Evolutionary conservation across 371 early-diverging fungal species (phyloP), one percentile per base, ranked within the genome.

Genomic region (Rhizopus sp.): DNA sequence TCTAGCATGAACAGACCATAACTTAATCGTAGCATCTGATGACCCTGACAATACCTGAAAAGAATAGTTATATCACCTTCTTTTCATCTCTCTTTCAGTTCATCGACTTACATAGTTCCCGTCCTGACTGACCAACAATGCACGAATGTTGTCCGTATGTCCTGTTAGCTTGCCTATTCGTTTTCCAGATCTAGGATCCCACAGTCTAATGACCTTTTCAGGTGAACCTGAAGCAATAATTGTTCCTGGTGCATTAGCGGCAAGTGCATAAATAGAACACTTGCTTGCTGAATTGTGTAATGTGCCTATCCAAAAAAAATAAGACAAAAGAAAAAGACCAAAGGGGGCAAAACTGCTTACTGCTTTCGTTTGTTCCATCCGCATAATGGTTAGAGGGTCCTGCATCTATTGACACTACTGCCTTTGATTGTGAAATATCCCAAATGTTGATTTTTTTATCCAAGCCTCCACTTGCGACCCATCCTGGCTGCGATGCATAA

Each of bases 111-210:
- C 90, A 55, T 87, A 83, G 61, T 88, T 83, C 15, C 96, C 95
- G 69, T 95, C 96, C 23, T 92, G 85, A 52, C 91, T 89, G 12
- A 98, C 75, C 39, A 97, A 69, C 13, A 97, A 64, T 8, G 92
- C 86, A 47, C 97, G 91, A 33, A 98, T 91, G 59, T 91, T 91
- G 62, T 98, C 98, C 0, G 93, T 92, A 64, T 98, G 98, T 0
- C 98, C 98, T 7, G 88, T 81, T 51, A 98, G 81, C 64, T 87
- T 84, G 15, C 90, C 82, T 37, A 91, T 82, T 55, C 83, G 81
- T 55, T 85, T 83, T 38, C 86, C 88, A 4, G 87, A 79, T 9
- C 85, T 69, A 39, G 93, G 87, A 69, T 98, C 98, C 95, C 95
- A 97, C 23, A 96, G 74, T 35, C 93, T 78, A 30, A 97, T 84